Conservation (phyloP, 2,329 filamentous ascomycete species). For the Colletotrichum camelliae region DNA sequence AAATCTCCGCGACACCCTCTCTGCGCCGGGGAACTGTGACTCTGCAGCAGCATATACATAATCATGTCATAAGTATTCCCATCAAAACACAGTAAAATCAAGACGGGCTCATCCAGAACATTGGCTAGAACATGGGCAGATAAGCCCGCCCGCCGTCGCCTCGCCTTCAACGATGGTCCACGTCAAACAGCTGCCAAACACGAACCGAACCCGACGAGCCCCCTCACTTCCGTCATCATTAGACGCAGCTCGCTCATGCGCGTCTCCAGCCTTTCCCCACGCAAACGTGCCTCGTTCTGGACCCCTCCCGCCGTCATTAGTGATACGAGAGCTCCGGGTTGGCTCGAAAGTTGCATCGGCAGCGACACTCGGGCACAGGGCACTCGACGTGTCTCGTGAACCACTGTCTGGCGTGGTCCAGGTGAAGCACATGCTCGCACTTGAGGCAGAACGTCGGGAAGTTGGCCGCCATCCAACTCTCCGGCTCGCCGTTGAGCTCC, state of each 20-base stretch:
- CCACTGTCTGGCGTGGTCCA: conserved; percentile 72
- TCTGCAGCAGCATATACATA: conserved; percentile 7
- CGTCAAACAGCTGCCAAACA: background rate
- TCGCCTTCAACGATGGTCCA: background rate
- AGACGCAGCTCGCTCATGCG: background rate
- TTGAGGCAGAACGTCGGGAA: conserved; percentile 74
- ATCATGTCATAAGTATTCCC: conserved; percentile 13
- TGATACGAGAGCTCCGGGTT: conserved; percentile 65
- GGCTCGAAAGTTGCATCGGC: conserved; percentile 65
- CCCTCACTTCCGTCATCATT: background rate
- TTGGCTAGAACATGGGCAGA: background rate
- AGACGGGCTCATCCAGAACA: background rate
- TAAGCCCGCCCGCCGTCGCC: background rate
- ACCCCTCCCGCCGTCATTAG: conserved; percentile 22
- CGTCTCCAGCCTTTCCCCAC: background rate
- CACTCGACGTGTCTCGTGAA: conserved; percentile 70
- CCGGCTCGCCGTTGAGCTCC: conserved; percentile 53
- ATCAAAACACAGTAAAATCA: background rate
- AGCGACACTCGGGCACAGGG: conserved; percentile 72
- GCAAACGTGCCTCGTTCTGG: background rate
- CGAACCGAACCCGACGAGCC: background rate
- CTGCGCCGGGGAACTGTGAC: background rate
- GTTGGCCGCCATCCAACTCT: conserved; percentile 53
- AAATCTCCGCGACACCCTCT: conserved; percentile 18
- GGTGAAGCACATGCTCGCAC: conserved; percentile 71